phyloP scores from a whole-genome alignment of 306 rosid genomes.

The Betula pendula region DNA sequence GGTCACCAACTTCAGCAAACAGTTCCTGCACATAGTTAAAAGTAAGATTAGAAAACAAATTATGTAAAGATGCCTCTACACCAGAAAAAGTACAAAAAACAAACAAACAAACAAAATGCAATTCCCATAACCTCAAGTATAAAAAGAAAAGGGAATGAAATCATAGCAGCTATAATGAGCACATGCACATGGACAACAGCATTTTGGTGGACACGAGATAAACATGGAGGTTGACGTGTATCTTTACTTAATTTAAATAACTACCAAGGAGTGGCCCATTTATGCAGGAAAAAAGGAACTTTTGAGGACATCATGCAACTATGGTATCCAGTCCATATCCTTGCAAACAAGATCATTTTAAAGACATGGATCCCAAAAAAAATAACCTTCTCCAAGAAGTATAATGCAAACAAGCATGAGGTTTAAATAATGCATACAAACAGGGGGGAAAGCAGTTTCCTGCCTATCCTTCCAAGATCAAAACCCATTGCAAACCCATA shows the following conservation, averaged over 20 bases:
- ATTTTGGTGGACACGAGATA: too few species aligned
- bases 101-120: background rate
- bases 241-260: too few species aligned
- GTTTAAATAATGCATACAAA: too few species aligned
- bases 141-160: background rate
- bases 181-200: background rate
- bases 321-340: background rate
- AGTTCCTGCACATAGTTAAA: slow-evolving; percentile 61
- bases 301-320: background rate
- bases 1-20: slow-evolving; percentile 89
- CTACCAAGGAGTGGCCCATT: background rate
- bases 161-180: background rate
- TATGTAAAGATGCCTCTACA: background rate
- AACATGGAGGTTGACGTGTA: too few species aligned
- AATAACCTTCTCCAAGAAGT: too few species aligned
- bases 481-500: background rate
- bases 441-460: background rate
- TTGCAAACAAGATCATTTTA: background rate
- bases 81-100: background rate
- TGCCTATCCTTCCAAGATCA: background rate
- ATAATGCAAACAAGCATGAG: too few species aligned
- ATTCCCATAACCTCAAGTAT: background rate
- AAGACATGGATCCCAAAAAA: background rate
- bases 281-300: background rate
- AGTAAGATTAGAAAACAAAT: background rate